Evolutionary conservation across 208 protist species (phyloP).

Genomic region (Leishmania mexicana): DNA sequence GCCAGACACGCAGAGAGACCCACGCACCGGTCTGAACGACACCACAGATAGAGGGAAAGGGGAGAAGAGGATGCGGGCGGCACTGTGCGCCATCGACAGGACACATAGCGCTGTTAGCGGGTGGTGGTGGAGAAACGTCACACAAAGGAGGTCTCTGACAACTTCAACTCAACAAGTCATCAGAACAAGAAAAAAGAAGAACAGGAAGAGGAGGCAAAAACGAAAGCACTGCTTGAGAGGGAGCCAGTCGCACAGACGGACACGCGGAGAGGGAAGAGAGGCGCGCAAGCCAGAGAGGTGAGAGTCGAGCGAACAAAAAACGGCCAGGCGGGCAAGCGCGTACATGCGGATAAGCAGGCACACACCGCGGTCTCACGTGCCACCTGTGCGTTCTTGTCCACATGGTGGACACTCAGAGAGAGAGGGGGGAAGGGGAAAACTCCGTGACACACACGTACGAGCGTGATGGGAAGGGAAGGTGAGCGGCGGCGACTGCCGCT

Average conservation of each 20-base stretch:
- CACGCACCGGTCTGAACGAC: background rate
- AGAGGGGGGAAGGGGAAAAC: background rate
- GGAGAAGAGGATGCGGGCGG: background rate
- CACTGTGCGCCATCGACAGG: background rate
- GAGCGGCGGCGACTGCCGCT: background rate
- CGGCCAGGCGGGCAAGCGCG: background rate
- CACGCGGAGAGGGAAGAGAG: background rate
- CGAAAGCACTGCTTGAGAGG: background rate
- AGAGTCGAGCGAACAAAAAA: background rate
- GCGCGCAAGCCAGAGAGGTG: background rate
- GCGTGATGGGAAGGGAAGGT: background rate
- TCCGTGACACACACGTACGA: background rate
- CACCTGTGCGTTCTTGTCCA: background rate
- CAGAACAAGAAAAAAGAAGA: background rate
- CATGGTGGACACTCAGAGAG: background rate
- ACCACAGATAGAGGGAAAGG: background rate
- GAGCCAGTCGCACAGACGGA: background rate
- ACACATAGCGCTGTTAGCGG: background rate
- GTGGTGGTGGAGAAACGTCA: background rate
- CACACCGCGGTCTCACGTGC: background rate
- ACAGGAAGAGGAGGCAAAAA: background rate
- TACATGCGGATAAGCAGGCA: background rate
- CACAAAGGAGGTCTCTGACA: background rate
- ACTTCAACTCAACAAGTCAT: background rate
- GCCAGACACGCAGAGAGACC: background rate